These are phyloP conservation scores for Triticum timopheevii DNA, from an alignment of 176 grass and related monocot genomes.

Conservation along the genomic window DNA sequence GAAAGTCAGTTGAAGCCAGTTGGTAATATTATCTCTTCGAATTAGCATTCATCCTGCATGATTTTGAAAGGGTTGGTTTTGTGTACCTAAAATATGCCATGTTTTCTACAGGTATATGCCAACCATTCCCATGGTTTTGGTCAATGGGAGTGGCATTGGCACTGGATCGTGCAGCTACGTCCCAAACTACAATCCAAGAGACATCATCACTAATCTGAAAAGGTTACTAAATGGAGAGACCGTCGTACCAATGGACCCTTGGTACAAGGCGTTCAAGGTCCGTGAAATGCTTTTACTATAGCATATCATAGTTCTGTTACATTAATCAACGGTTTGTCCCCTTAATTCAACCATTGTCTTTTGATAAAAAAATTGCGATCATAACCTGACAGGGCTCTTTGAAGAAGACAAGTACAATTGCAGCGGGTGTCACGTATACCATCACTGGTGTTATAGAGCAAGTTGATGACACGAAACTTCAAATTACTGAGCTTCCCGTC, in stretches of 20 bases:
- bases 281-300: neutral
- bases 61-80: neutral
- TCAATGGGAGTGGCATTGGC: conserved; percentile 95
- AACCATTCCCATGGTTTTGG: conserved; percentile 79
- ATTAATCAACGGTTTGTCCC: too few species aligned
- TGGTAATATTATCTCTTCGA: conserved; percentile 52
- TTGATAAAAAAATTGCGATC: neutral
- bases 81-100: neutral
- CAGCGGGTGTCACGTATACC: conserved; percentile 57
- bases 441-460: conserved; percentile 62
- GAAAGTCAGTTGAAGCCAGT: conserved; percentile 70
- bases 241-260: conserved; percentile 73
- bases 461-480: conserved; percentile 18
- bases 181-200: conserved; percentile 90
- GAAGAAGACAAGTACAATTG: conserved; percentile 51
- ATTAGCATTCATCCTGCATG: neutral
- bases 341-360: neutral
- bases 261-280: conserved; percentile 95
- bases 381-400: conserved; percentile 58
- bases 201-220: conserved; percentile 69
- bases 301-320: too few species aligned
- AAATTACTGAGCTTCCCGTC: conserved; percentile 66
- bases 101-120: conserved; percentile 69
- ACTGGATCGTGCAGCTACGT: conserved; percentile 80
- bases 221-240: conserved; percentile 52